A percentile compares a stretch with the other conserved stretches of the same genome.
Conservation (phyloP, 108 stramenopile species). For the Pseudonitzschia pungens region DNA sequence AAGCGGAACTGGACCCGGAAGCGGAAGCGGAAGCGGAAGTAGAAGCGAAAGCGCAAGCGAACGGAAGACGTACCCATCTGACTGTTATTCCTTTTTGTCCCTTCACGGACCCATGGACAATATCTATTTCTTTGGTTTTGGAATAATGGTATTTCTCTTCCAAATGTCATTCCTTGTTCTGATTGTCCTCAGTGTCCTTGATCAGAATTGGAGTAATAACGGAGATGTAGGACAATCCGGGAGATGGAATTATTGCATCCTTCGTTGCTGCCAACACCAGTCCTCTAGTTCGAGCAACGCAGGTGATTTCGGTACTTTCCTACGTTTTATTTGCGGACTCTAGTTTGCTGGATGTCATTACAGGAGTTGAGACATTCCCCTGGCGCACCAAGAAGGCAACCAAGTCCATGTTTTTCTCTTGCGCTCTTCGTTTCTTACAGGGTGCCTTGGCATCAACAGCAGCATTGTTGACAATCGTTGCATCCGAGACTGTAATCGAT, state of each 20-base stretch:
- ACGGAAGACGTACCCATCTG: background rate
- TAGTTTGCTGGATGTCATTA: background rate
- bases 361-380: background rate
- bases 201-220: background rate
- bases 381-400: background rate
- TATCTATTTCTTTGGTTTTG: background rate
- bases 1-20: too few relatives aligned
- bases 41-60: background rate
- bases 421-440: conserved; percentile 2
- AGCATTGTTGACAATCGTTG: conserved; percentile 2
- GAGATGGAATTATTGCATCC: background rate
- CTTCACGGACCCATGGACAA: conserved; percentile 1
- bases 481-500: background rate
- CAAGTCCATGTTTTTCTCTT: background rate
- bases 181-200: background rate
- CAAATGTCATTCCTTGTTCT: background rate
- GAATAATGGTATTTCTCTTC: conserved; percentile 1
- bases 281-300: background rate
- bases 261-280: background rate
- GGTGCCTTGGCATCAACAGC: background rate
- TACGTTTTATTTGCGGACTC: conserved; percentile 1
- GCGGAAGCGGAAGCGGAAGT: too few relatives aligned
- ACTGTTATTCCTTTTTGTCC: conserved; percentile 6
- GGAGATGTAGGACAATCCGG: conserved; percentile 5
- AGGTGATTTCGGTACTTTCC: background rate